A percentile compares a stretch with the other conserved stretches of the same genome.
Evolutionary conservation across 2,329 filamentous ascomycete species (phyloP).

Genomic region (Purpureocillium lavendulum): DNA sequence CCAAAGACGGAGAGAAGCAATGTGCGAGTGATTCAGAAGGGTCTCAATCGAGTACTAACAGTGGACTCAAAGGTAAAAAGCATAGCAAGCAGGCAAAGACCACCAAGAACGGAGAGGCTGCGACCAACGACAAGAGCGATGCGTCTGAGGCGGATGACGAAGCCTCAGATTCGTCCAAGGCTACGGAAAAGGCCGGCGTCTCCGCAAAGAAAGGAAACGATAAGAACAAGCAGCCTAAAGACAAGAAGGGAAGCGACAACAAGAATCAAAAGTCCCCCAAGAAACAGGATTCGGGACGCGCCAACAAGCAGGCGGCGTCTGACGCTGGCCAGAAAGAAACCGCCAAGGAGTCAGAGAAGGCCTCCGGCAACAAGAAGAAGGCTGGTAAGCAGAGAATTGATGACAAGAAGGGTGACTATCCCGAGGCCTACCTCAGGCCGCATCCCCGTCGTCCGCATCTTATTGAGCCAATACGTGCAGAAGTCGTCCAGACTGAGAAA

Average conservation of each 20-base stretch:
- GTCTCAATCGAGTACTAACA: background rate
- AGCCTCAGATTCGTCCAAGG: slow-evolving; percentile 13
- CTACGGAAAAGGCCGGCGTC: slow-evolving; percentile 8
- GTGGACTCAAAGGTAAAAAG: slow-evolving; percentile 3
- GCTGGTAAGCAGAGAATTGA: slow-evolving; percentile 1
- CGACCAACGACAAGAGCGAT: slow-evolving; percentile 11
- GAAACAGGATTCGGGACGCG: slow-evolving; percentile 1
- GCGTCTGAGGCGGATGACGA: slow-evolving; percentile 16
- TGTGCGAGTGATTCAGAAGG: background rate
- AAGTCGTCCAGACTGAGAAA: slow-evolving; percentile 47
- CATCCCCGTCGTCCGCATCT: slow-evolving; percentile 31
- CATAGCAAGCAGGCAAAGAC: background rate
- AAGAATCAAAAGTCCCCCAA: slow-evolving; percentile 2
- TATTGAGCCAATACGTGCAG: slow-evolving; percentile 37
- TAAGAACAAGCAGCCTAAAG: slow-evolving; percentile 8
- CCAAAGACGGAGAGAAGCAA: slow-evolving; percentile 6
- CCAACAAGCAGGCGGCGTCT: slow-evolving; percentile 1
- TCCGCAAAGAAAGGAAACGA: slow-evolving; percentile 4
- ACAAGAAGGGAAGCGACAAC: slow-evolving; percentile 9
- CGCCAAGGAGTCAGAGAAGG: slow-evolving; percentile 2
- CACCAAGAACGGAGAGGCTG: slow-evolving; percentile 13
- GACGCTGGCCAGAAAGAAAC: slow-evolving; percentile 2
- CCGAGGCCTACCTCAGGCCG: slow-evolving; percentile 18
- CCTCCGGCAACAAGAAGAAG: slow-evolving; percentile 7
- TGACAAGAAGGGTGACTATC: slow-evolving; percentile 15